Conservation (phyloP, 148 eudicot genomes). For the Camellia japonica region DNA sequence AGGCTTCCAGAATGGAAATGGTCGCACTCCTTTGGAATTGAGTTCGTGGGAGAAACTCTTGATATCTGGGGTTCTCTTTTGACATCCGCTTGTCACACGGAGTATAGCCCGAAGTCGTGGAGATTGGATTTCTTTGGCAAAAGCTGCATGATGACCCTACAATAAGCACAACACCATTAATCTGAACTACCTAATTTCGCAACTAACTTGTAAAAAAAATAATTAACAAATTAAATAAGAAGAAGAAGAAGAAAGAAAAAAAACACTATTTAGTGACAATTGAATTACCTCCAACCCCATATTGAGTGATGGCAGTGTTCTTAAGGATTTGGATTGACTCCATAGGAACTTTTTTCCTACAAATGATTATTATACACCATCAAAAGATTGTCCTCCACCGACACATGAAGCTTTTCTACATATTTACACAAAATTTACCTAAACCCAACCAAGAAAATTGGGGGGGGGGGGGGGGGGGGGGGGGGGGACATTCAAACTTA, state of each 20-base stretch:
- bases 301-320: slow-evolving; percentile 37
- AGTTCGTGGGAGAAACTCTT: slow-evolving; percentile 99
- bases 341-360: slow-evolving; percentile 65
- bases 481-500: too few relatives aligned
- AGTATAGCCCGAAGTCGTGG: slow-evolving; percentile 90
- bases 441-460: too few relatives aligned
- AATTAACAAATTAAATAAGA: slow-evolving; percentile 1
- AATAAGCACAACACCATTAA: slow-evolving; percentile 27
- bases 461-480: too few relatives aligned
- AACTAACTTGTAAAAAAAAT: slow-evolving; percentile 14
- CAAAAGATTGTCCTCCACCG: not conserved
- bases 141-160: slow-evolving; percentile 70
- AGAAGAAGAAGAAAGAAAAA: not conserved
- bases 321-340: slow-evolving; percentile 70
- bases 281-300: slow-evolving; percentile 60
- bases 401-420: not conserved
- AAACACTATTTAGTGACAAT: slow-evolving; percentile 6
- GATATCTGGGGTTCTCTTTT: slow-evolving; percentile 69
- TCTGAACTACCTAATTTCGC: slow-evolving; percentile 32
- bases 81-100: slow-evolving; percentile 84
- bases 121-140: slow-evolving; percentile 90
- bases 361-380: slow-evolving; percentile 15
- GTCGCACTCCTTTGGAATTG: slow-evolving; percentile 93
- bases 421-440: too few relatives aligned
- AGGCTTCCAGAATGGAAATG: slow-evolving; percentile 88